phyloP scores from a whole-genome alignment of 148 eudicot species.

The Rhododendron mucronatum region DNA sequence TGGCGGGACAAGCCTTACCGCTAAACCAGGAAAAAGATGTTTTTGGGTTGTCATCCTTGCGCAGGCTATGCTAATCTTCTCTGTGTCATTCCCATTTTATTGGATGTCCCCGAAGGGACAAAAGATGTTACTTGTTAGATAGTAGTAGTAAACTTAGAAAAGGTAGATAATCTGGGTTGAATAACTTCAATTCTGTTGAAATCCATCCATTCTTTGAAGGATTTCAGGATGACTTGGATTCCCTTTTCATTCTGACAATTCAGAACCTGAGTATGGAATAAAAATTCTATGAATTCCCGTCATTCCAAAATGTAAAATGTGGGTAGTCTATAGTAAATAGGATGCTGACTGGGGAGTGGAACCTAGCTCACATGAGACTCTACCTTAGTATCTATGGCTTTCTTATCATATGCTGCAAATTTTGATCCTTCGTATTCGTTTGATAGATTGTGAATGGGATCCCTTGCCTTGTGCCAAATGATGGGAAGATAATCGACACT shows the following conservation, averaged over 20 bases:
- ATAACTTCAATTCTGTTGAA: neutral
- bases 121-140: neutral
- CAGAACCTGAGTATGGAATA: neutral
- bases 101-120: neutral
- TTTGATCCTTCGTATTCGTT: neutral
- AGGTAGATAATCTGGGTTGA: neutral
- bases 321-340: neutral
- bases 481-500: conserved; percentile 68
- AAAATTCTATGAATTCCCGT: neutral
- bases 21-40: neutral
- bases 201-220: neutral
- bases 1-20: neutral
- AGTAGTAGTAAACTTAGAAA: neutral
- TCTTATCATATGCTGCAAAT: neutral
- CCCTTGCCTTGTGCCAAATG: conserved; percentile 78
- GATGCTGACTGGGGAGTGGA: neutral
- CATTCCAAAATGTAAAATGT: neutral
- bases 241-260: neutral
- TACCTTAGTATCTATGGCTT: neutral
- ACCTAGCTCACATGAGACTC: neutral
- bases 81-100: too few species aligned
- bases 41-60: too few species aligned
- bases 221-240: neutral
- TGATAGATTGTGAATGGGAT: conserved; percentile 76
- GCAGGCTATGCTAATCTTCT: too few species aligned